Evolutionary conservation across 306 rosid genomes (phyloP), one percentile per base, ranked within the genome.

Genomic region (Leucaena leucocephala): DNA sequence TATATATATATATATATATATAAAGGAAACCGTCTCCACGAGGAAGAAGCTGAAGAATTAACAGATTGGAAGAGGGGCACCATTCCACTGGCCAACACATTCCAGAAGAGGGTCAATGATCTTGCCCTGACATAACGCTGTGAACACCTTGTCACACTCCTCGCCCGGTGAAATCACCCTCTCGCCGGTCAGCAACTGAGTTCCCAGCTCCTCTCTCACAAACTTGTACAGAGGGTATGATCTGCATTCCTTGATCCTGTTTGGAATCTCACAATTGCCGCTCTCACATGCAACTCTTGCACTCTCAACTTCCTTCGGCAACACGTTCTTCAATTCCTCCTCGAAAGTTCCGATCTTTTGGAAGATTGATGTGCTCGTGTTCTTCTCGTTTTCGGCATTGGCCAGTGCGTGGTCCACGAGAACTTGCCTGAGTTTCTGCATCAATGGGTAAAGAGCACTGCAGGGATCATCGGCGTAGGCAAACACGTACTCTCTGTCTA

Each of bases 211-310:
- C 69, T 94, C 90, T 65, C 98, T 89, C 77, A 94, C 94, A 75
- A 94, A 91, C 74, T 78, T 89, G 89, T 91, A 94, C 52, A 94
- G 71, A 6, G 98, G 98, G 38, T 92, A 94, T 0, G 98, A 92
- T 44, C 98, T 86, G 87, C 98, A 94, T 38, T 85, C 89, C 43
- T 77, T 45, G 21, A 94, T 92, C 80, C 89, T 84, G 84, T 92
- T 94, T 17, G 93, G 68, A 42, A 90, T 69, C 2, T 76, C 78
- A 1, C 89, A 34, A 0, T 76, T 92, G 0, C 96, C 97, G 34
- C 72, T 84, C 86, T 94, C 97, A 40, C 69, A 74, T 3, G 96
- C 88, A 11, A 6, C 43, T 78, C 97, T 91, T 2, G 91, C 82
- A 68, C 79, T 78, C 68, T 94, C 98, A 8, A 94, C 93, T 71